Conservation (phyloP, 2,329 filamentous ascomycete genomes). For the Stagonosporopsis tanaceti region DNA sequence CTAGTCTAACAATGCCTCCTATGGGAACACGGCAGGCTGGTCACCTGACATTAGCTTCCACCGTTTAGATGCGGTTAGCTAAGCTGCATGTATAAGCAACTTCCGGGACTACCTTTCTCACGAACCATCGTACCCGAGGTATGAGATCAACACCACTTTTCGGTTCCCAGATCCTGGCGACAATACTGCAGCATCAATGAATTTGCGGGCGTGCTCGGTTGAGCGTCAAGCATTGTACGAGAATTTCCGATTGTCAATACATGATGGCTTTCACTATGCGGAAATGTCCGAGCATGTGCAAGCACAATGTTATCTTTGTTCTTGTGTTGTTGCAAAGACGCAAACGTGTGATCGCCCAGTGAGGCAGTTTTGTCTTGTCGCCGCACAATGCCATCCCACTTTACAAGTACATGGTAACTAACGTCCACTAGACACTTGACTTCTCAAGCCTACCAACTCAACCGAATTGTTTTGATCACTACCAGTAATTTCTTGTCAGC, state of each 20-base stretch:
- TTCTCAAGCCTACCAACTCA: neutral
- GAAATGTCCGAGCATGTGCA: neutral
- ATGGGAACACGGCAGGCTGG: neutral
- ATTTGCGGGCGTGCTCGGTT: neutral
- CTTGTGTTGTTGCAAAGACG: too few species aligned
- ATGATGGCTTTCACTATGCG: neutral
- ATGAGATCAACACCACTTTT: neutral
- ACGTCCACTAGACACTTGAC: neutral
- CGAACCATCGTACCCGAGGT: constrained; percentile 2
- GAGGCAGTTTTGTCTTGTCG: neutral
- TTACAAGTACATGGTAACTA: neutral
- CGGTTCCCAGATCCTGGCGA: constrained; percentile 1
- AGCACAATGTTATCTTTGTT: neutral
- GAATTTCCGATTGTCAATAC: neutral
- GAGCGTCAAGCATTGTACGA: neutral
- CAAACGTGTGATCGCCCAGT: neutral
- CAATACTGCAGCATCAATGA: neutral
- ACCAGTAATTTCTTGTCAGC: neutral
- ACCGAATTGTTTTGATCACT: neutral
- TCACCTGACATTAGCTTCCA: neutral
- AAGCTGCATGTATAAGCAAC: neutral
- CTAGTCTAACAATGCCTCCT: too few species aligned
- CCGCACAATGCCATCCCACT: constrained; percentile 1
- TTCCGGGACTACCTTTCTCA: constrained; percentile 9
- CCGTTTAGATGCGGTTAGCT: neutral